Evolutionary conservation across 1,139 yeast species (phyloP).

Genomic region (Protomyces inouyei): DNA sequence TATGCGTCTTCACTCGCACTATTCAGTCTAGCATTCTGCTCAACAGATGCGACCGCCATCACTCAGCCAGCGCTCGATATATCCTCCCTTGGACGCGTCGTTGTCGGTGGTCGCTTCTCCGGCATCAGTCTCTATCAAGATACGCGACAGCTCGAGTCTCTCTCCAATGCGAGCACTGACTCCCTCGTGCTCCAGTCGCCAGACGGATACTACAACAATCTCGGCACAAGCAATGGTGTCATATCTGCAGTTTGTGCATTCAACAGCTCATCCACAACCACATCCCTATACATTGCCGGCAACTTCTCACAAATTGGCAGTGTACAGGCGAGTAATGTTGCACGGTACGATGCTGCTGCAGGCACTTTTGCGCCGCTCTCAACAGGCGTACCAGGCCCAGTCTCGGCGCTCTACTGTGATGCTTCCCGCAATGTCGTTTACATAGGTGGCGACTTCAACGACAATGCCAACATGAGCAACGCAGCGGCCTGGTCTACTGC

Average conservation of each 20-base stretch:
- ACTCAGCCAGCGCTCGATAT: constrained; percentile 32
- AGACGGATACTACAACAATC: constrained; percentile 25
- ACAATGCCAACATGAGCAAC: constrained; percentile 52
- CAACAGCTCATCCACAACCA: constrained; percentile 32
- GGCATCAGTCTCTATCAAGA: constrained; percentile 57
- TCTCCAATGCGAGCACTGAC: constrained; percentile 32
- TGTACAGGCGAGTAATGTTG: constrained; percentile 45
- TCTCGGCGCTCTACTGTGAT: constrained; percentile 51
- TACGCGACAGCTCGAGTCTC: constrained; percentile 33
- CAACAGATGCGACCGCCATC: not conserved
- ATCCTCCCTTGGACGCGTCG: constrained; percentile 44
- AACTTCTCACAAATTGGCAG: constrained; percentile 42
- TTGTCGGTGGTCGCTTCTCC: constrained; percentile 61
- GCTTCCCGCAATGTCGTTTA: constrained; percentile 52
- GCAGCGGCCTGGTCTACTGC: constrained; percentile 62
- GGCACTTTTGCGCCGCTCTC: constrained; percentile 46
- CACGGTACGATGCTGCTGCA: constrained; percentile 51
- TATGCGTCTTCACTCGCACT: not conserved
- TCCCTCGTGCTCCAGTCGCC: constrained; percentile 27
- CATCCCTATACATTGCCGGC: constrained; percentile 46
- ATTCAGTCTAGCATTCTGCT: not conserved
- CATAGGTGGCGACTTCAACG: constrained; percentile 70
- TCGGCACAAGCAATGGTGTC: constrained; percentile 37
- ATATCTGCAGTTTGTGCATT: constrained; percentile 39
- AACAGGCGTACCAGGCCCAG: constrained; percentile 48